Conservation (phyloP, 2,329 filamentous ascomycete genomes). For the Pseudogymnoascus sp. region DNA sequence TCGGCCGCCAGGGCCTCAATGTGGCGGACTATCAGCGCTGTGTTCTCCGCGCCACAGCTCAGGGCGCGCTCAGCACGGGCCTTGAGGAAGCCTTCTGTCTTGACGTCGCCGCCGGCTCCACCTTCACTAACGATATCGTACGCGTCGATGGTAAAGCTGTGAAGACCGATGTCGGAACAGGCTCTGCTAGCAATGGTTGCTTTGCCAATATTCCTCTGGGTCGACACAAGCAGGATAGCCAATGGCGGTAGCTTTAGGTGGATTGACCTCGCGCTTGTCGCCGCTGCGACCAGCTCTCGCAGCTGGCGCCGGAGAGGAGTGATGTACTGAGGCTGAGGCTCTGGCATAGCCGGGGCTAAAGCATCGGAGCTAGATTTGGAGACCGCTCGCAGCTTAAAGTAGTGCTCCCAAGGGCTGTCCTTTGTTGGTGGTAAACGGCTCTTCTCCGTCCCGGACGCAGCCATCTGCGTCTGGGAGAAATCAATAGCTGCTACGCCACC, state of each 20-base stretch:
- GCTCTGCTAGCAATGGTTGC: slow-evolving; percentile 68
- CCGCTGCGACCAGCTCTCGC: slow-evolving; percentile 77
- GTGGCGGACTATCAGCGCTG: slow-evolving; percentile 78
- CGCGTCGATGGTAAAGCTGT: slow-evolving; percentile 80
- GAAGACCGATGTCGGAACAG: slow-evolving; percentile 81
- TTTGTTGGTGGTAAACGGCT: slow-evolving; percentile 70
- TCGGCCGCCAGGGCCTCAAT: slow-evolving; percentile 88
- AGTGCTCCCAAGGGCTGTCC: slow-evolving; percentile 80
- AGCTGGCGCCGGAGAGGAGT: slow-evolving; percentile 62
- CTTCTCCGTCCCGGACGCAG: slow-evolving; percentile 81
- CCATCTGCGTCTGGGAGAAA: slow-evolving; percentile 77
- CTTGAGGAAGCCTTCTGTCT: slow-evolving; percentile 85
- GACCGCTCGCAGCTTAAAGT: slow-evolving; percentile 67
- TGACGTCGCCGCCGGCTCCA: slow-evolving; percentile 78
- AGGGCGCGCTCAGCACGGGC: slow-evolving; percentile 82
- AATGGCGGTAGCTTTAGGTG: slow-evolving; percentile 82
- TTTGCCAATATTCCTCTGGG: slow-evolving; percentile 90
- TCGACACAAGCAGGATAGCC: slow-evolving; percentile 81
- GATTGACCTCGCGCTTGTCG: slow-evolving; percentile 79
- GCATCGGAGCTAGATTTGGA: slow-evolving; percentile 43
- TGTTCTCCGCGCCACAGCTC: slow-evolving; percentile 77
- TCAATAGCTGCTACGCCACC: slow-evolving; percentile 81
- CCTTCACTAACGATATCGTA: slow-evolving; percentile 94
- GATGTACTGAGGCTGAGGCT: slow-evolving; percentile 43
- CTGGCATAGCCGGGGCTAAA: slow-evolving; percentile 31